Percentiles rank a stretch among this genome's conserved stretches.
phyloP scores from a whole-genome alignment of 106 monocot genomes.

The Apostasia ramifera region DNA sequence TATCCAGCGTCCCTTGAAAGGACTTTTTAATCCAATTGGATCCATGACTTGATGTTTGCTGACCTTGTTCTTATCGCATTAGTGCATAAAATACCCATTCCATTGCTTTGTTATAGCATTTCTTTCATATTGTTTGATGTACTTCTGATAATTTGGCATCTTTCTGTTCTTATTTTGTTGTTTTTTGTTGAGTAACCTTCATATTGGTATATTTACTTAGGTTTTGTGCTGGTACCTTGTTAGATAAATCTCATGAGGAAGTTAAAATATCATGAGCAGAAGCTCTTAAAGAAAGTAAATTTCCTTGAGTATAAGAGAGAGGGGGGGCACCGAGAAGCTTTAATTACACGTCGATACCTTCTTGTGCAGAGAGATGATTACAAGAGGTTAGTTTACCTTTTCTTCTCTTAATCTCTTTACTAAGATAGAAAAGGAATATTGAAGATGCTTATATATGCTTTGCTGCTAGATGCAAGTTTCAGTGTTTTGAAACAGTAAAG shows the following conservation, averaged over 20 bases:
- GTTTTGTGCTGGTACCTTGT: neutral
- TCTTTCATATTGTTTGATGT: too few relatives aligned
- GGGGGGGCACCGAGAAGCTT: constrained; percentile 63
- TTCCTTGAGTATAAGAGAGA: constrained; percentile 80
- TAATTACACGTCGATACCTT: constrained; percentile 52
- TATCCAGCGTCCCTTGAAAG: too few relatives aligned
- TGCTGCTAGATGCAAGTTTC: neutral
- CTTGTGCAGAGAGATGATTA: constrained; percentile 86
- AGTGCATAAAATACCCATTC: too few relatives aligned
- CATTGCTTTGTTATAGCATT: too few relatives aligned
- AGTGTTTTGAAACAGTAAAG: neutral
- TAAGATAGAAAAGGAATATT: neutral
- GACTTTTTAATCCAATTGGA: too few relatives aligned
- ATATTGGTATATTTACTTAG: too few relatives aligned
- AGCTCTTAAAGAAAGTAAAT: constrained; percentile 86
- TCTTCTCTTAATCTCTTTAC: neutral
- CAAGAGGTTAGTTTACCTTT: constrained; percentile 51
- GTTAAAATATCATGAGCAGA: constrained; percentile 89
- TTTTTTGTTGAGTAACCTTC: too few relatives aligned
- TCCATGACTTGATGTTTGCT: too few relatives aligned
- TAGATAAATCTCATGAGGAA: constrained; percentile 53
- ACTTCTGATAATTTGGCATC: too few relatives aligned
- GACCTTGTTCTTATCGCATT: too few relatives aligned
- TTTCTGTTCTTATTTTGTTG: too few relatives aligned
- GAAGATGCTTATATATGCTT: neutral